Percentiles rank a stretch among this genome's conserved stretches.
Conservation (phyloP, 176 grass and related monocot genomes). For the Thalia dealbata region DNA sequence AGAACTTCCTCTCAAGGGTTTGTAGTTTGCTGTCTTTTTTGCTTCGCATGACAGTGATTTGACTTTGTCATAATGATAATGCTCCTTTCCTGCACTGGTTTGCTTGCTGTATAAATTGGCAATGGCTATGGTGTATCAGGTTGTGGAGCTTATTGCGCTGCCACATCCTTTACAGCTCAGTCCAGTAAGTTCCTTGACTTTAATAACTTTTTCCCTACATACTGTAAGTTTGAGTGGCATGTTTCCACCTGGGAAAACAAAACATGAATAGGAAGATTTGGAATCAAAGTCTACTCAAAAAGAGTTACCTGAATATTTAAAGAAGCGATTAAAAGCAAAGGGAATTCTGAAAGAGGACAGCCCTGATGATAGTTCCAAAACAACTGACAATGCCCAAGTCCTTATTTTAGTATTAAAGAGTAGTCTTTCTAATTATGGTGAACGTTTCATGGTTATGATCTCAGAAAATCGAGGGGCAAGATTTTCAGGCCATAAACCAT, state of each 20-base stretch:
- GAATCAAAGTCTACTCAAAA: conserved; percentile 41
- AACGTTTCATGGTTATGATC: conserved; percentile 13
- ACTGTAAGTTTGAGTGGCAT: not conserved
- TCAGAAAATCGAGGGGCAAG: conserved; percentile 38
- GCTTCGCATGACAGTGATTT: not conserved
- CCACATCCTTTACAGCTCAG: conserved; percentile 32
- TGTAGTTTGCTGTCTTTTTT: not conserved
- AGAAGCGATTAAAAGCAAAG: conserved; percentile 64
- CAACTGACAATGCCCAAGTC: conserved; percentile 48
- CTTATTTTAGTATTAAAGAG: conserved; percentile 3
- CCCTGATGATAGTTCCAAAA: conserved; percentile 22
- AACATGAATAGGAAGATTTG: conserved; percentile 17
- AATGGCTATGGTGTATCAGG: conserved; percentile 99
- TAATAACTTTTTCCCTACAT: conserved; percentile 8
- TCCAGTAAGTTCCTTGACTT: conserved; percentile 31
- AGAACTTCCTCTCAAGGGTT: not conserved
- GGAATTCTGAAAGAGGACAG: conserved; percentile 69
- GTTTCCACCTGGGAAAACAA: conserved; percentile 32
- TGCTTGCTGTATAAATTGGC: conserved; percentile 59
- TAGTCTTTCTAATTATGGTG: conserved; percentile 1
- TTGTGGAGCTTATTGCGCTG: conserved; percentile 79
- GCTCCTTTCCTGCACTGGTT: not conserved
- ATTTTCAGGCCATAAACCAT: conserved; percentile 19
- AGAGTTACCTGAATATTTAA: conserved; percentile 72
- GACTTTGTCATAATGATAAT: not conserved